A percentile compares a stretch with the other conserved stretches of the same genome.
These are phyloP conservation scores for Magnolia kwangsiensis DNA, from an alignment of 164 flowering plant genomes.

Conservation along the genomic window DNA sequence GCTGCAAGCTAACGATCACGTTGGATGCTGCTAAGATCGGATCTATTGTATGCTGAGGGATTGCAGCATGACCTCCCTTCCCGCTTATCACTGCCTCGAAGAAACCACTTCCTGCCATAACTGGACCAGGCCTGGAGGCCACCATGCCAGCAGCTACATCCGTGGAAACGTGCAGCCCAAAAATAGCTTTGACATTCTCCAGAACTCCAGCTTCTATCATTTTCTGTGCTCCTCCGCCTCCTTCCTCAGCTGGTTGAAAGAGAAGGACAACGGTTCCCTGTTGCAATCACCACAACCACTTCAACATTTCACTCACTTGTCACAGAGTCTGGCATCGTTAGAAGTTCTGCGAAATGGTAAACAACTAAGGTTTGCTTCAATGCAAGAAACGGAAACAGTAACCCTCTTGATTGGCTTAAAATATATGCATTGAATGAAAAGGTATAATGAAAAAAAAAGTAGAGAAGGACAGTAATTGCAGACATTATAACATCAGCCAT, in stretches of 20 bases:
- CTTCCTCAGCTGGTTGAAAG: conserved; percentile 91
- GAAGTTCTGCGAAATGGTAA: neutral
- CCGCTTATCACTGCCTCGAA: conserved; percentile 74
- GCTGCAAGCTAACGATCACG: conserved; percentile 70
- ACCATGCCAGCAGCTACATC: conserved; percentile 43
- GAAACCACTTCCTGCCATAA: conserved; percentile 67
- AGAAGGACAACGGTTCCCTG: conserved; percentile 81
- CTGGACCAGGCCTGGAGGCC: conserved; percentile 53
- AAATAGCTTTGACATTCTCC: conserved; percentile 61
- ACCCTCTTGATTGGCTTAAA: neutral
- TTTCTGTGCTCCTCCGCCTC: conserved; percentile 64
- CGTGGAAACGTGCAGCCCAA: conserved; percentile 58
- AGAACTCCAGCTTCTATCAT: conserved; percentile 52
- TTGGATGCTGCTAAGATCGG: conserved; percentile 82
- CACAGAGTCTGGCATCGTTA: neutral
- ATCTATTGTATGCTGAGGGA: conserved; percentile 72
- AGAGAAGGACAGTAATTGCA: neutral
- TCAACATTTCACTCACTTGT: neutral
- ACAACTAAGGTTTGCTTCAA: neutral
- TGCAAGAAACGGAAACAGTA: neutral
- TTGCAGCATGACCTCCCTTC: conserved; percentile 84
- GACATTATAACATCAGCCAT: too few species aligned
- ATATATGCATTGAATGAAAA: too few species aligned
- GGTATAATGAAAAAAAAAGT: neutral
- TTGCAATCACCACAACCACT: neutral